A percentile compares a stretch with the other conserved stretches of the same genome.
phyloP scores from a whole-genome alignment of 441 rosid species.

The Syzygium malaccense region DNA sequence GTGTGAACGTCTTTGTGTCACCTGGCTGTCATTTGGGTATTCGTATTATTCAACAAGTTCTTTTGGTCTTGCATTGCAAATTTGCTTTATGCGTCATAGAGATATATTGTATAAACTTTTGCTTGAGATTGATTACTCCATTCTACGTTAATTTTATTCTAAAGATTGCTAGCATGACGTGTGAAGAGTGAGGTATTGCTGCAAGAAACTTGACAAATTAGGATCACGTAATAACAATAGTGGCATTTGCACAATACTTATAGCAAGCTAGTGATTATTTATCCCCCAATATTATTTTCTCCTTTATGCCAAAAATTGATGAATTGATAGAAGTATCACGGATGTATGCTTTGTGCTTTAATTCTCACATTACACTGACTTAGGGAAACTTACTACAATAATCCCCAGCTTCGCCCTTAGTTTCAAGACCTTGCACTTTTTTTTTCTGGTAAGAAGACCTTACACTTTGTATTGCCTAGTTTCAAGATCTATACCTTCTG shows the following conservation, averaged over 20 bases:
- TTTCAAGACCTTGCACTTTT: not conserved
- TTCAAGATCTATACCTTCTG: not conserved
- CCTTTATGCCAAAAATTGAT: not conserved
- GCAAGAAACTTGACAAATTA: not conserved
- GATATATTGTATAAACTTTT: no score
- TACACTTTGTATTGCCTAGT: not conserved
- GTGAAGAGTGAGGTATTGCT: not conserved
- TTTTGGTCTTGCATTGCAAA: not conserved
- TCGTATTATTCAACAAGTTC: not conserved
- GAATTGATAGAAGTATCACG: not conserved
- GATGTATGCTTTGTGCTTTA: not conserved
- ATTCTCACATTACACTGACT: not conserved
- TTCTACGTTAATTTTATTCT: not conserved
- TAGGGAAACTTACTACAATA: not conserved
- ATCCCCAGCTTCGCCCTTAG: not conserved
- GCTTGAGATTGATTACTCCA: not conserved
- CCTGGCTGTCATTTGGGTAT: not conserved
- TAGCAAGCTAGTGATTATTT: not conserved
- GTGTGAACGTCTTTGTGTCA: not conserved
- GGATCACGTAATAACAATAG: not conserved
- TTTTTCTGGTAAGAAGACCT: no score
- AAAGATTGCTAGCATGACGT: not conserved
- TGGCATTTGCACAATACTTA: not conserved
- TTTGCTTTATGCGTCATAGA: not conserved
- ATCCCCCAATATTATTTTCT: not conserved